Conservation (phyloP, 768 basidiomycete genomes). For the Amanita subjunquillea region DNA sequence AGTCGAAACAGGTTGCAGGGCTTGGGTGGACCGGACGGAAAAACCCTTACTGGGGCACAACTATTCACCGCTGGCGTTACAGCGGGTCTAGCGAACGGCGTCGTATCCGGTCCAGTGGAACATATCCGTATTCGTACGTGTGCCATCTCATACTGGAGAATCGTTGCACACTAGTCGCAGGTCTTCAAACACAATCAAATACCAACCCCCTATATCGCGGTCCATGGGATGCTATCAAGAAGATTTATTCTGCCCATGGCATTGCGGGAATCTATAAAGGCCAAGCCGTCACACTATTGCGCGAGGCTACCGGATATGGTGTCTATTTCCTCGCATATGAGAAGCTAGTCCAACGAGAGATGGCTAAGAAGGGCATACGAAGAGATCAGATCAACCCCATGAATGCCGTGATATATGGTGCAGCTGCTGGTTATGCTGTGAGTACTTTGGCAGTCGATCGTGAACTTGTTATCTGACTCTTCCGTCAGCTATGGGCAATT, state of each 20-base stretch:
- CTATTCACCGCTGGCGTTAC: slow-evolving; percentile 68
- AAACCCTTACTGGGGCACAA: slow-evolving; percentile 48
- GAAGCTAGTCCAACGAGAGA: slow-evolving; percentile 80
- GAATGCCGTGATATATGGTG: slow-evolving; percentile 81
- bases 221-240: slow-evolving; percentile 80
- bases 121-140: slow-evolving; percentile 89
- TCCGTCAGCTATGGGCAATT: slow-evolving; percentile 67
- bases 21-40: slow-evolving; percentile 56
- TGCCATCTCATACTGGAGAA: slow-evolving; percentile 1
- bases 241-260: slow-evolving; percentile 69
- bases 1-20: slow-evolving; percentile 48
- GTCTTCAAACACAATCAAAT: slow-evolving; percentile 84
- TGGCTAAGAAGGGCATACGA: slow-evolving; percentile 57
- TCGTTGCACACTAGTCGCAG: slow-evolving; percentile 25
- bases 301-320: slow-evolving; percentile 77
- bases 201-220: slow-evolving; percentile 70
- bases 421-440: slow-evolving; percentile 86
- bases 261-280: slow-evolving; percentile 88
- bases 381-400: slow-evolving; percentile 70
- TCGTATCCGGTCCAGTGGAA: slow-evolving; percentile 94
- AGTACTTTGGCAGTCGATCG: slow-evolving; percentile 16
- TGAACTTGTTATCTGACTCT: slow-evolving; percentile 4
- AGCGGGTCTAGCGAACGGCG: slow-evolving; percentile 84
- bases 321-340: slow-evolving; percentile 91
- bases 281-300: slow-evolving; percentile 77